Percentiles rank a stretch among this genome's conserved stretches.
Conservation (phyloP, 139 green algal species). For the Micractinium sp. region DNA sequence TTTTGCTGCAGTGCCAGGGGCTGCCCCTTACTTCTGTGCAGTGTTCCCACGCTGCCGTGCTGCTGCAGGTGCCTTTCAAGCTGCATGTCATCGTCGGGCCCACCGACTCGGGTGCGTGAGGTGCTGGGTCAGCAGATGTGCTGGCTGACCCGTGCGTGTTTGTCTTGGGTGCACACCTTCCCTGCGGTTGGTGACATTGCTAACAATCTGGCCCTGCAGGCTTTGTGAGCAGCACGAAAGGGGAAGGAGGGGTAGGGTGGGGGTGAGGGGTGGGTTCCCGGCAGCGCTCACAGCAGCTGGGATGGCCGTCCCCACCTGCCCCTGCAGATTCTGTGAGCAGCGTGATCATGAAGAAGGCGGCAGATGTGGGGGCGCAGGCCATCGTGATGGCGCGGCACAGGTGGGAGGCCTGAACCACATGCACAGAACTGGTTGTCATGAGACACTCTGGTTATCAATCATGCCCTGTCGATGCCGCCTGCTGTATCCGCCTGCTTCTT, state of each 20-base stretch:
- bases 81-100: conserved; percentile 48
- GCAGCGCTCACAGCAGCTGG: no score
- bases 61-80: conserved; percentile 36
- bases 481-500: no score
- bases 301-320: background rate
- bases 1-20: background rate
- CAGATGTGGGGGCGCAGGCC: background rate
- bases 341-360: conserved; percentile 42
- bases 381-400: conserved; percentile 41
- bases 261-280: no score
- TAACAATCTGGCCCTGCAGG: no score
- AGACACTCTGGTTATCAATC: no score
- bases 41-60: background rate
- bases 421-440: no score
- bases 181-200: no score
- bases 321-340: conserved; percentile 22
- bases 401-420: background rate
- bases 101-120: conserved; percentile 1
- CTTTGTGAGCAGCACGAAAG: no score
- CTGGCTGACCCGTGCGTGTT: no score
- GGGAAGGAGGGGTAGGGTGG: no score
- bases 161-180: no score
- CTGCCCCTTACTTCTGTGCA: background rate
- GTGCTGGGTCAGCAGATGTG: background rate
- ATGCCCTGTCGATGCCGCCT: no score